Percentiles rank a stretch among this genome's conserved stretches.
Conservation (phyloP, 2,329 filamentous ascomycete genomes). For the Penicillium sp. region DNA sequence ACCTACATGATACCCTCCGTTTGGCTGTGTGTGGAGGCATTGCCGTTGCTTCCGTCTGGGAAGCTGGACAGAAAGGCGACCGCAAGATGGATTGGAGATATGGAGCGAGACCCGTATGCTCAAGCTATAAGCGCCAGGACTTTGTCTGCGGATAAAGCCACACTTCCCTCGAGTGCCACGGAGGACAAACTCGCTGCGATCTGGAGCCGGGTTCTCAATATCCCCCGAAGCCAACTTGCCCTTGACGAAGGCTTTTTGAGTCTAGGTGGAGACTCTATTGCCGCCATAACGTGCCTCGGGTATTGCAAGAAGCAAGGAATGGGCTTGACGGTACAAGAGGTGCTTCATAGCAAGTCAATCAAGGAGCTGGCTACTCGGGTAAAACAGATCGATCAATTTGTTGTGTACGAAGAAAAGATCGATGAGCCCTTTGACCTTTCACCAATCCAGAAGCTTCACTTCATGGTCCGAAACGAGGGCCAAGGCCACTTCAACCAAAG, state of each 20-base stretch:
- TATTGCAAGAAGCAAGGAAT: conserved; percentile 41
- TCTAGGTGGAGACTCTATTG: conserved; percentile 44
- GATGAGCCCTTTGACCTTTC: conserved; percentile 30
- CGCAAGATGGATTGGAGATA: too few species aligned
- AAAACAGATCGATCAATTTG: conserved; percentile 24
- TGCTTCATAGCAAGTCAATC: conserved; percentile 43
- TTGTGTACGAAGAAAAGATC: conserved; percentile 28
- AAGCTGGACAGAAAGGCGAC: too few species aligned
- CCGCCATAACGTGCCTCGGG: conserved; percentile 44
- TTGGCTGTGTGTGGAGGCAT: too few species aligned
- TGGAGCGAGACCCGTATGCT: too few species aligned
- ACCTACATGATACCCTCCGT: too few species aligned
- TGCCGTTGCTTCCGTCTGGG: too few species aligned
- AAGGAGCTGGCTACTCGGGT: conserved; percentile 27
- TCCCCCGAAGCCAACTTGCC: conserved; percentile 27
- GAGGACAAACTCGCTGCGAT: too few species aligned
- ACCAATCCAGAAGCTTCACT: conserved; percentile 34
- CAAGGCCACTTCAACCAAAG: conserved; percentile 36
- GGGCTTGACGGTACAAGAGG: conserved; percentile 41
- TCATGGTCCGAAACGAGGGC: conserved; percentile 26
- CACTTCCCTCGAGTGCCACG: too few species aligned
- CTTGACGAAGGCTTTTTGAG: conserved; percentile 37
- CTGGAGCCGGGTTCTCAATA: conserved; percentile 37
- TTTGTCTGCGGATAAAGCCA: too few species aligned
- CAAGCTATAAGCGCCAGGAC: too few species aligned